phyloP scores from a whole-genome alignment of 225 moss, liverwort and hornwort genomes.

The Anthoceros angustus region DNA sequence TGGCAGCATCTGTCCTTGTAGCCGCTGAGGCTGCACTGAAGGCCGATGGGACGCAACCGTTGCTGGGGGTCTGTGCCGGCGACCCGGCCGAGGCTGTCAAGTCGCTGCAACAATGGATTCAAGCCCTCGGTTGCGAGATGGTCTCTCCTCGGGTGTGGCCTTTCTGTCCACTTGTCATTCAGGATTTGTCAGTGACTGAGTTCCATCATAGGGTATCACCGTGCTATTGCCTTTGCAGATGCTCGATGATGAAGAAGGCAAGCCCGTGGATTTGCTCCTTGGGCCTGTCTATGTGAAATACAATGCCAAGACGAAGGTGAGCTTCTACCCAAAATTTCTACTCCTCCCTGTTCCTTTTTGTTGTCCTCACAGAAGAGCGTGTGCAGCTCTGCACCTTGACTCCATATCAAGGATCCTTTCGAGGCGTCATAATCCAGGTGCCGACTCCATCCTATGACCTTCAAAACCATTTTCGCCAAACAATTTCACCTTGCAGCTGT shows the following conservation, averaged over 20 bases:
- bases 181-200: background rate
- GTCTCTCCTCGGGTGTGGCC: background rate
- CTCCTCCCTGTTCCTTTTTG: background rate
- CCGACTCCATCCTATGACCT: background rate
- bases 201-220: background rate
- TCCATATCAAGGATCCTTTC: constrained; percentile 1
- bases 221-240: background rate
- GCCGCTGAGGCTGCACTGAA: background rate
- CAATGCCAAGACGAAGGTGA: constrained; percentile 1
- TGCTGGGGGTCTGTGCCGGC: background rate
- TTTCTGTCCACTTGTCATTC: background rate
- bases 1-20: background rate
- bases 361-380: background rate
- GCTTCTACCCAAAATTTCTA: background rate
- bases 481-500: too few relatives aligned
- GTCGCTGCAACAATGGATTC: background rate
- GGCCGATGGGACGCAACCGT: background rate
- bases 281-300: background rate
- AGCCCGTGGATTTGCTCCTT: background rate
- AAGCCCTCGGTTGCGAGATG: constrained; percentile 1
- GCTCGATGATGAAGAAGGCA: background rate
- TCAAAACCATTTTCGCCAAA: too few relatives aligned
- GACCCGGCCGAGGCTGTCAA: background rate
- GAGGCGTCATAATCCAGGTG: background rate
- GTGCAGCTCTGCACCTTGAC: background rate